Base-by-base conservation (phyloP, 1,139 yeast species). In the Blastobotrys buckinghamii region DNA sequence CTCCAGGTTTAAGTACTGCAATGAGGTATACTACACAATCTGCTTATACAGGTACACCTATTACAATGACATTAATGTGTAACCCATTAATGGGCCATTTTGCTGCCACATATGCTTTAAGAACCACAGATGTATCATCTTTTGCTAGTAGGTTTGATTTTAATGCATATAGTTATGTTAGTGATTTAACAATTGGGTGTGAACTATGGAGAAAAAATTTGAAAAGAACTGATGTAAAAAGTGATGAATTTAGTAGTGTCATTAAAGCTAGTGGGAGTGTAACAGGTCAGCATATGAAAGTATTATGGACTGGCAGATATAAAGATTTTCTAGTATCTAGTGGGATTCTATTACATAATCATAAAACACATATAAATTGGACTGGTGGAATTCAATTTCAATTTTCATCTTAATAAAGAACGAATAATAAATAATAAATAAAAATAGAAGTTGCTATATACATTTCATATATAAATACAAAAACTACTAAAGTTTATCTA, bases 21-120 rank as follows among this genome's bases (percentile, higher is more conserved):
- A 66, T 88, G 50, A 71, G 97, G 47, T 92, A 92, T 63, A 79
- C 94, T 1, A 87, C 97, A 0, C 82, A 88, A 53, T 84, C 96
- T 0, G 82, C 95, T 0, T 79, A 84, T 46, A 84, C 95, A 0
- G 95, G 94, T 1, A 84, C 87, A 53, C 98, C 99, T 0, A 67
- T 90, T 53, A 86, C 96, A 0, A 78, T 92, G 78, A 86, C 97
- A 0, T 62, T 92, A 33, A 84, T 96, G 1, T 76, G 86, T 51
- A 92, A 92, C 64, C 99, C 99, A 1, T 72, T 92, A 12, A 74
- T 92, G 64, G 99, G 98, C 2, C 95, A 90, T 57, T 67, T 94
- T 6, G 84, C 95, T 1, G 83, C 96, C 1, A 84, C 96, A 0
- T 92, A 92, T 63, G 81, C 96, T 0, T 88, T 92, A 32, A 81